phyloP scores from a whole-genome alignment of 2,329 filamentous ascomycete genomes.

The Thielaviopsis euricoi region DNA sequence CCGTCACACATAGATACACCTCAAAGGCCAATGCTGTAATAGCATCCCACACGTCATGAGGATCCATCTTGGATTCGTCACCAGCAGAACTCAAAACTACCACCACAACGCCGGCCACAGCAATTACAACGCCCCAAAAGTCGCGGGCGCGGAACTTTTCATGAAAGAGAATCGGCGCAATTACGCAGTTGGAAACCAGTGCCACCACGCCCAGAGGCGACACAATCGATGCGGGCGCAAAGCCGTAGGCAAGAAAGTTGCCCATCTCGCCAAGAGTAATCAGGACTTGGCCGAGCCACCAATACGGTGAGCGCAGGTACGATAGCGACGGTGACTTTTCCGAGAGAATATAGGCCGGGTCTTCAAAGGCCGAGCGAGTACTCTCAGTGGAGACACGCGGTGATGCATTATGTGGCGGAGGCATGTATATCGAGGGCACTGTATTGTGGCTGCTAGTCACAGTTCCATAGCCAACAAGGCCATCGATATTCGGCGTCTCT shows the following conservation, averaged over 20 bases:
- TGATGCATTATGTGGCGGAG: not conserved
- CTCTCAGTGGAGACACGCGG: constrained; percentile 1
- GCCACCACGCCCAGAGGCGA: constrained; percentile 95
- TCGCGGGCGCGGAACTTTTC: constrained; percentile 76
- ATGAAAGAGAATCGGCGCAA: constrained; percentile 85
- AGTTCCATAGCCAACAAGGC: constrained; percentile 6
- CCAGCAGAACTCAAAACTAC: constrained; percentile 84
- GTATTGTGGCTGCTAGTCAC: not conserved
- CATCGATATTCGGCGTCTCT: not conserved
- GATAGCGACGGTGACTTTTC: constrained; percentile 33
- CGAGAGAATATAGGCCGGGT: constrained; percentile 1
- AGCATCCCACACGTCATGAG: constrained; percentile 74
- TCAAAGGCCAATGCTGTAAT: constrained; percentile 84
- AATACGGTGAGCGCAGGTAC: constrained; percentile 83
- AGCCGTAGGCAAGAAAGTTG: constrained; percentile 94
- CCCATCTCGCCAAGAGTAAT: constrained; percentile 89
- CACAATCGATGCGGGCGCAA: constrained; percentile 92
- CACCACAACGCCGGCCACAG: constrained; percentile 73
- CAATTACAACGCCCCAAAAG: constrained; percentile 73
- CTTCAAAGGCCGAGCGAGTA: constrained; percentile 9
- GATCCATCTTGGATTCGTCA: constrained; percentile 79
- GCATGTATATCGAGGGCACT: not conserved
- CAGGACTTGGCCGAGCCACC: constrained; percentile 87
- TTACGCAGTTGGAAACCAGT: constrained; percentile 88
- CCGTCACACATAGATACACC: constrained; percentile 69